phyloP scores from a whole-genome alignment of 306 rosid genomes.

The Rosa chinensis region DNA sequence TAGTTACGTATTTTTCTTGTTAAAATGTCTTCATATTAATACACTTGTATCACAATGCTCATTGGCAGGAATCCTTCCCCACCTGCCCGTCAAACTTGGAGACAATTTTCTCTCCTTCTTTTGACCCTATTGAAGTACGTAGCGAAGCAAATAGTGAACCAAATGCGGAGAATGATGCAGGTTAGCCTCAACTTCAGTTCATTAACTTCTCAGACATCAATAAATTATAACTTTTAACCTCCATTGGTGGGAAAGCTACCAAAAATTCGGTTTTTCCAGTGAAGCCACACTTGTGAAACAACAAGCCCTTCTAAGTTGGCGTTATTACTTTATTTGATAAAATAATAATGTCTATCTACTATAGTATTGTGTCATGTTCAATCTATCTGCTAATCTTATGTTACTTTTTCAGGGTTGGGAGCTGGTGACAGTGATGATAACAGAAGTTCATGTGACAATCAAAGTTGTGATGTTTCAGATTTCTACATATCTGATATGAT shows the following conservation, averaged over 20 bases:
- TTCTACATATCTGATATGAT: constrained; percentile 95
- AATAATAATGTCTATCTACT: background rate
- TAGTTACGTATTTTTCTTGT: background rate
- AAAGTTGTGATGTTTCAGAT: constrained; percentile 82
- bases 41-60: constrained; percentile 12
- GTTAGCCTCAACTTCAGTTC: constrained; percentile 35
- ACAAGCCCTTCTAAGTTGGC: background rate
- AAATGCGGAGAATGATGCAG: constrained; percentile 46
- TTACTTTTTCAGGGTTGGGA: constrained; percentile 51
- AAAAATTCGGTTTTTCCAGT: background rate
- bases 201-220: background rate
- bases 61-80: constrained; percentile 53
- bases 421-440: constrained; percentile 50
- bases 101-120: constrained; percentile 78
- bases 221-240: background rate
- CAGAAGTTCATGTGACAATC: constrained; percentile 51
- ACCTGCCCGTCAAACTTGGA: constrained; percentile 48
- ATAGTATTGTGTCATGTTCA: background rate
- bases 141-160: constrained; percentile 45
- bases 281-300: background rate
- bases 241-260: background rate
- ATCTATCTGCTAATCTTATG: constrained; percentile 25
- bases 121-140: constrained; percentile 51
- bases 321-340: background rate
- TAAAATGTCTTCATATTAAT: background rate